Percentiles rank a stretch among this genome's conserved stretches.
Evolutionary conservation across 176 grass and related monocot genomes (phyloP).

Genomic region (Cocos nucifera): DNA sequence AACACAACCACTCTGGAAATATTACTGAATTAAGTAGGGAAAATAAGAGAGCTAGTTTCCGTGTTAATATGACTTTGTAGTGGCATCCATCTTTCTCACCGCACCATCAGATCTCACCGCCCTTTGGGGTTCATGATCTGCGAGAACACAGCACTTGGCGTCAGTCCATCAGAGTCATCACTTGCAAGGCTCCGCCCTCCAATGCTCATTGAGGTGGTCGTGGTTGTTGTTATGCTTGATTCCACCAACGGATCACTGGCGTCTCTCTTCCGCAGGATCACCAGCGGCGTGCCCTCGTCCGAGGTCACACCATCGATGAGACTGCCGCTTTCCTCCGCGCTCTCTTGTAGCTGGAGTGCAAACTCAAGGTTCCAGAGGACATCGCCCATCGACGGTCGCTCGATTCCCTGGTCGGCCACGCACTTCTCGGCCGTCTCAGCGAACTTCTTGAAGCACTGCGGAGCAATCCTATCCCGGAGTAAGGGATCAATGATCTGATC

Average conservation of each 20-base stretch:
- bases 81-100: too few species aligned
- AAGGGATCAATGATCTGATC: slow-evolving; percentile 49
- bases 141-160: slow-evolving; percentile 48
- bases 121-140: slow-evolving; percentile 61
- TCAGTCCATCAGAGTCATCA: slow-evolving; percentile 32
- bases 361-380: slow-evolving; percentile 75
- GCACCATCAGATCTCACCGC: slow-evolving; percentile 19
- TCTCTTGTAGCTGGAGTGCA: slow-evolving; percentile 61
- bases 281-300: not conserved
- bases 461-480: slow-evolving; percentile 44
- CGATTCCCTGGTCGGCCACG: slow-evolving; percentile 37
- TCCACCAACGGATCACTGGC: slow-evolving; percentile 25
- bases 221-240: slow-evolving; percentile 32
- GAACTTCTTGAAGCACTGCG: slow-evolving; percentile 50
- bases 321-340: slow-evolving; percentile 30
- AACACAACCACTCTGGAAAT: too few species aligned
- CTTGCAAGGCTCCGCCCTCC: slow-evolving; percentile 33
- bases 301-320: slow-evolving; percentile 20
- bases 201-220: slow-evolving; percentile 22
- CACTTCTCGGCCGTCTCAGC: slow-evolving; percentile 53
- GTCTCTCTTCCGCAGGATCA: slow-evolving; percentile 7
- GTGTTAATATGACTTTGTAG: too few species aligned
- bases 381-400: slow-evolving; percentile 54
- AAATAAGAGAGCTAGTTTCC: too few species aligned
- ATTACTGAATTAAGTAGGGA: too few species aligned